These are phyloP conservation scores for Tetraselmis chui DNA, from an alignment of 139 green algal species.

Conservation along the genomic window DNA sequence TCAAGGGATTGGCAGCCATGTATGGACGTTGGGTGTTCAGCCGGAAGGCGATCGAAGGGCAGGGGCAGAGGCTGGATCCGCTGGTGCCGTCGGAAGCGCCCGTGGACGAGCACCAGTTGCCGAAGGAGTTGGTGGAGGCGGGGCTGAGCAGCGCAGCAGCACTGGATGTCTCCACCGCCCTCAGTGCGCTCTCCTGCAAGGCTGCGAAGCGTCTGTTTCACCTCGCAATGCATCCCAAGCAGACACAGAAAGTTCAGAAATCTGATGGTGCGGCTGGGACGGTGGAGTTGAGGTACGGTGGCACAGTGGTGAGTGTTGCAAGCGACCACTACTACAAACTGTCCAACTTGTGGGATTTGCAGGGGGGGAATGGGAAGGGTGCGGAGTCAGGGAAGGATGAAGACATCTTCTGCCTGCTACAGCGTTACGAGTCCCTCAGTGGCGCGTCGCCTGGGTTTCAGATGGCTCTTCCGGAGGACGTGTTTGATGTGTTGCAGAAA, in stretches of 20 bases:
- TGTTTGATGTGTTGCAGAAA: slow-evolving; percentile 7
- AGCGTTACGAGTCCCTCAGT: background rate
- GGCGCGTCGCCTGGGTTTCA: background rate
- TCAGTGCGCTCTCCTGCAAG: background rate
- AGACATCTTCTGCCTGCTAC: background rate
- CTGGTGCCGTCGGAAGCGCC: background rate
- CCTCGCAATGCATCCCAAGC: background rate
- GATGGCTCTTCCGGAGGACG: slow-evolving; percentile 1
- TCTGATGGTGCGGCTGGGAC: background rate
- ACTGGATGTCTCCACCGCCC: background rate
- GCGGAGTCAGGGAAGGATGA: background rate
- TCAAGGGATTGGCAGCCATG: background rate
- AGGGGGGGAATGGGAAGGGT: background rate
- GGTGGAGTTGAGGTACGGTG: background rate
- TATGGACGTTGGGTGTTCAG: background rate
- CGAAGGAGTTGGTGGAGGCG: background rate
- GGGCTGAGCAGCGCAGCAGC: background rate
- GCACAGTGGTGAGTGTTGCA: background rate
- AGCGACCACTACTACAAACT: background rate
- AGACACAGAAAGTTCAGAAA: background rate
- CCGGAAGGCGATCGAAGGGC: background rate
- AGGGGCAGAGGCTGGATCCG: background rate
- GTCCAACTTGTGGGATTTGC: background rate
- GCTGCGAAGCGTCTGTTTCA: background rate
- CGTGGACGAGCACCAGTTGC: background rate